A percentile compares a stretch with the other conserved stretches of the same genome.
These are phyloP conservation scores for Vigna trinervia DNA, from an alignment of 306 rosid species.

Conservation along the genomic window DNA sequence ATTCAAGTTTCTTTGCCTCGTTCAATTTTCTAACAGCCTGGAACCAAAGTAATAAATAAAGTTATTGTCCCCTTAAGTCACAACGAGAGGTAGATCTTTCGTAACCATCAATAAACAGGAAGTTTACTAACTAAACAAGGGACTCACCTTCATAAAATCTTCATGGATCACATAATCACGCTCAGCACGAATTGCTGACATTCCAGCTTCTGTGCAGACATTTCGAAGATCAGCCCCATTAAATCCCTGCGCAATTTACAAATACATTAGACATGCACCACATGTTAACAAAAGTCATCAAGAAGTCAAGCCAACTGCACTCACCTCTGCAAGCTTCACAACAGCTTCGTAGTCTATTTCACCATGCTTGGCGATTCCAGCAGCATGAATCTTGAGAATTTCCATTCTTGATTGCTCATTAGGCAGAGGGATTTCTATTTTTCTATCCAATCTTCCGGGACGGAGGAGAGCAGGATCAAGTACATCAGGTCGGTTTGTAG, in stretches of 20 bases:
- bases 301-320: conserved; percentile 33
- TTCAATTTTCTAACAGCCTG: conserved; percentile 97
- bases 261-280: conserved; percentile 35
- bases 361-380: conserved; percentile 95
- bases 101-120: neutral
- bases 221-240: conserved; percentile 98
- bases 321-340: conserved; percentile 96
- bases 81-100: neutral
- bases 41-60: conserved; percentile 22
- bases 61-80: neutral
- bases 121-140: conserved; percentile 17
- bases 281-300: conserved; percentile 15
- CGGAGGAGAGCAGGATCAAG: conserved; percentile 98
- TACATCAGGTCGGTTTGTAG: conserved; percentile 93
- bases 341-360: conserved; percentile 99
- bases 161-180: conserved; percentile 95
- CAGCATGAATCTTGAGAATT: conserved; percentile 98
- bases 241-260: conserved; percentile 66
- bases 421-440: conserved; percentile 97
- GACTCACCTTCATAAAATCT: conserved; percentile 92
- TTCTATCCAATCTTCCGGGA: conserved; percentile 92
- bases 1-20: conserved; percentile 96
- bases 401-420: conserved; percentile 96
- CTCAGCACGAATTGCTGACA: conserved; percentile 97
- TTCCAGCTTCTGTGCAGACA: conserved; percentile 98